phyloP scores from a whole-genome alignment of 805 yeast species.

The Lipomyces yamadae region DNA sequence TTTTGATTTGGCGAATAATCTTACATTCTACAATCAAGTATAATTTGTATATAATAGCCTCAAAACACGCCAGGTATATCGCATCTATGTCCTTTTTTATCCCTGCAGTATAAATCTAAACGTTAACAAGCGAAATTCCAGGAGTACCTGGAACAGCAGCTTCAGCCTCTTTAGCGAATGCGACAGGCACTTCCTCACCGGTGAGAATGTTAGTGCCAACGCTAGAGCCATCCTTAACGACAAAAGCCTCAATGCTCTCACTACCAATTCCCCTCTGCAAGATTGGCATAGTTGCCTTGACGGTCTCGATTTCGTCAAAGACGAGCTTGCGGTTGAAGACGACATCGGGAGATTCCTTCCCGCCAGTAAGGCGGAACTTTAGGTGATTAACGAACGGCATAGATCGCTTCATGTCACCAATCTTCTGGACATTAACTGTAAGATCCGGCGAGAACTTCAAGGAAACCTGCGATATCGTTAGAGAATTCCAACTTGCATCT shows the following conservation, averaged over 20 bases:
- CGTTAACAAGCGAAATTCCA: slow-evolving; percentile 76
- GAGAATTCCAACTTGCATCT: not conserved
- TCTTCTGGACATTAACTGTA: slow-evolving; percentile 48
- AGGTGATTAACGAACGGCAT: slow-evolving; percentile 93
- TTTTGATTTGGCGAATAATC: not conserved
- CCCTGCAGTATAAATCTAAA: slow-evolving; percentile 43
- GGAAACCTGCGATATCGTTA: slow-evolving; percentile 28
- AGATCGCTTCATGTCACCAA: slow-evolving; percentile 89
- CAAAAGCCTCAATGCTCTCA: slow-evolving; percentile 50
- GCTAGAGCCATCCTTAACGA: slow-evolving; percentile 65
- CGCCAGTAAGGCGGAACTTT: slow-evolving; percentile 71
- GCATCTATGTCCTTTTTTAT: not conserved
- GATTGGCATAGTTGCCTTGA: slow-evolving; percentile 46
- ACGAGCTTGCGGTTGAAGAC: slow-evolving; percentile 90
- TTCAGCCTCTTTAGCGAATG: slow-evolving; percentile 70
- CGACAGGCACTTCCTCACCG: slow-evolving; percentile 67
- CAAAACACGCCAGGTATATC: not conserved
- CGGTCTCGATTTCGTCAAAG: slow-evolving; percentile 71
- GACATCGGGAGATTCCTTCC: slow-evolving; percentile 66
- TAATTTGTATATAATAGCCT: not conserved
- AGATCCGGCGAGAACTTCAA: slow-evolving; percentile 47
- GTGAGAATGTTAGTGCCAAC: slow-evolving; percentile 68
- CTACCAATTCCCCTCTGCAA: slow-evolving; percentile 34
- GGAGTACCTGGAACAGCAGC: slow-evolving; percentile 93
- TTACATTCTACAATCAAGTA: not conserved